phyloP scores from a whole-genome alignment of 2,329 filamentous ascomycete genomes.

The Clarireedia paspali region DNA sequence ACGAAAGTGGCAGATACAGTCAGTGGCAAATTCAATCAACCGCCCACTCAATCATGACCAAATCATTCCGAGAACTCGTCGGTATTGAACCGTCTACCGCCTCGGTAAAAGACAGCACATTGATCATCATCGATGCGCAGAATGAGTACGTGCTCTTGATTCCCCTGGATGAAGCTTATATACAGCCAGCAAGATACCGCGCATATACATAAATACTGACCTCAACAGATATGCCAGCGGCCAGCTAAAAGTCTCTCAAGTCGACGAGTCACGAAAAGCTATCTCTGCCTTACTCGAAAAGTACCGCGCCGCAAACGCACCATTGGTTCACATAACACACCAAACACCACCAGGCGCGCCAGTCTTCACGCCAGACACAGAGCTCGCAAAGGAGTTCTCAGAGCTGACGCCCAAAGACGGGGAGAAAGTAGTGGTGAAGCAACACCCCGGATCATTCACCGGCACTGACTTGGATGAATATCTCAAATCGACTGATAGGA shows the following conservation, averaged over 20 bases:
- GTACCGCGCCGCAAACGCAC: too few species aligned
- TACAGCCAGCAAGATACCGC: too few species aligned
- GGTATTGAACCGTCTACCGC: conserved; percentile 46
- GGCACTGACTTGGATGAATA: too few species aligned
- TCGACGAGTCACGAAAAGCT: too few species aligned
- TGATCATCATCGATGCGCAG: conserved; percentile 64
- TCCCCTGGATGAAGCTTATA: background rate
- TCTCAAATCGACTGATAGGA: conserved; percentile 32
- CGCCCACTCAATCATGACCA: conserved; percentile 14
- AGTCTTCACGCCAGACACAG: conserved; percentile 56
- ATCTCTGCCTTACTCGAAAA: too few species aligned
- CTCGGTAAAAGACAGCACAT: conserved; percentile 40
- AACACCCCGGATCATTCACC: too few species aligned
- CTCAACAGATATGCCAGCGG: conserved; percentile 27
- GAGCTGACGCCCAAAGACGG: conserved; percentile 41
- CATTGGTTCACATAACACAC: conserved; percentile 45
- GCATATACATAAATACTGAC: conserved; percentile 37
- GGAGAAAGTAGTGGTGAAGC: conserved; percentile 21
- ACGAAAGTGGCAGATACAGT: too few species aligned
- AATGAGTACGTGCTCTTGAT: conserved; percentile 47
- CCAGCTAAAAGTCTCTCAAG: too few species aligned
- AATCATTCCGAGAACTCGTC: conserved; percentile 31
- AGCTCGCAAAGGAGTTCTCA: conserved; percentile 51
- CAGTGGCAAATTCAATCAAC: too few species aligned
- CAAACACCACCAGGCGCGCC: conserved; percentile 42